phyloP scores from a whole-genome alignment of 352 stramenopile species.

The Pythium oligandrum region DNA sequence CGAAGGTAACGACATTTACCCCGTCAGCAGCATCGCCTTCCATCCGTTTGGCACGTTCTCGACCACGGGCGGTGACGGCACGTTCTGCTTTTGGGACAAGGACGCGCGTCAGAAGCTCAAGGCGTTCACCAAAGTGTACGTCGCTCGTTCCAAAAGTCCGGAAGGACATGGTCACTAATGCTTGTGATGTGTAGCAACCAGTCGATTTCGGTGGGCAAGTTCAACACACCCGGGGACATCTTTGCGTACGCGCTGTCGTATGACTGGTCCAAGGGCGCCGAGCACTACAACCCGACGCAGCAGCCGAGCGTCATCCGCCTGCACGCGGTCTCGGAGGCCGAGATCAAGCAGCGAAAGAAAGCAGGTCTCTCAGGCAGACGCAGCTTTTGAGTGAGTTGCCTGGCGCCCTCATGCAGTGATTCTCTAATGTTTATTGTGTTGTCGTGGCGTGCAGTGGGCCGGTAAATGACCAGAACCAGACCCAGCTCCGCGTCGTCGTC shows the following conservation, averaged over 20 bases:
- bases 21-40: constrained; percentile 88
- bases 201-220: constrained; percentile 88
- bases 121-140: constrained; percentile 72
- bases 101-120: constrained; percentile 95
- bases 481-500: too few relatives aligned
- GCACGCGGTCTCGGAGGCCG: constrained; percentile 88
- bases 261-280: constrained; percentile 95
- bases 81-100: constrained; percentile 99
- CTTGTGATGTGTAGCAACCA: constrained; percentile 53
- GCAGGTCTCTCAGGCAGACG: constrained; percentile 21
- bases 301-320: constrained; percentile 91
- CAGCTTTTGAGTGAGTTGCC: neutral
- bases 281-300: constrained; percentile 78
- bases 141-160: neutral
- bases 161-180: neutral
- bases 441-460: too few relatives aligned
- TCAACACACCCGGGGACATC: constrained; percentile 92
- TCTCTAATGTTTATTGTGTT: too few relatives aligned
- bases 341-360: constrained; percentile 95
- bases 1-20: constrained; percentile 83
- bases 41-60: constrained; percentile 94
- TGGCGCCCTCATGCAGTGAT: too few relatives aligned
- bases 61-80: constrained; percentile 93
- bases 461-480: too few relatives aligned
- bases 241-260: constrained; percentile 96